phyloP scores from a whole-genome alignment of 2,329 filamentous ascomycete species.

The Aspergillus transmontanensis region DNA sequence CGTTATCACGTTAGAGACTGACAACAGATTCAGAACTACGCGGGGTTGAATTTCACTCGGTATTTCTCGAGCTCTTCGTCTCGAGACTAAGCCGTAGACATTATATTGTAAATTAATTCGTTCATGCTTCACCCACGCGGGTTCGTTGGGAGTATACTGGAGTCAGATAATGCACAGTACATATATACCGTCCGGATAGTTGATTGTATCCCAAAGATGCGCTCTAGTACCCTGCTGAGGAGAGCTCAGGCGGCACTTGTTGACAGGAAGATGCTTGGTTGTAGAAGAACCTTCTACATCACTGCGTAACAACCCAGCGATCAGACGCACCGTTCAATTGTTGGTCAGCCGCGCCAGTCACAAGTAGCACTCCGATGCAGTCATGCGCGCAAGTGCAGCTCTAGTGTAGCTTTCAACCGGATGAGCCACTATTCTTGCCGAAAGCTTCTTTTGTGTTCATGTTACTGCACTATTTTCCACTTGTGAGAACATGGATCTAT shows the following conservation, averaged over 20 bases:
- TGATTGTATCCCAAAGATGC: background rate
- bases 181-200: background rate
- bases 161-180: constrained; percentile 13
- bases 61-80: constrained; percentile 4
- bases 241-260: background rate
- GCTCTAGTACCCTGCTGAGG: background rate
- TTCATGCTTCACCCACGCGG: constrained; percentile 13
- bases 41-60: constrained; percentile 25
- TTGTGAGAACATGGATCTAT: background rate
- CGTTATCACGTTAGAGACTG: constrained; percentile 6
- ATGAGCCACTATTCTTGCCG: background rate
- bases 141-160: constrained; percentile 16
- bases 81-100: background rate
- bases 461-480: background rate
- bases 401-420: background rate
- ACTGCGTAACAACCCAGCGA: background rate
- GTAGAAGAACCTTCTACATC: background rate
- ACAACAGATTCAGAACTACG: constrained; percentile 24
- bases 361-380: background rate
- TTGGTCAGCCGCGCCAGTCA: constrained; percentile 2
- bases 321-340: background rate
- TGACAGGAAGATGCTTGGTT: background rate
- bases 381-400: constrained; percentile 3
- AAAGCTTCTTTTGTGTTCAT: background rate
- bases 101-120: background rate